A percentile compares a stretch with the other conserved stretches of the same genome.
These are phyloP conservation scores for Trichophyton rubrum DNA, from an alignment of 2,329 filamentous ascomycete species.

Conservation along the genomic window DNA sequence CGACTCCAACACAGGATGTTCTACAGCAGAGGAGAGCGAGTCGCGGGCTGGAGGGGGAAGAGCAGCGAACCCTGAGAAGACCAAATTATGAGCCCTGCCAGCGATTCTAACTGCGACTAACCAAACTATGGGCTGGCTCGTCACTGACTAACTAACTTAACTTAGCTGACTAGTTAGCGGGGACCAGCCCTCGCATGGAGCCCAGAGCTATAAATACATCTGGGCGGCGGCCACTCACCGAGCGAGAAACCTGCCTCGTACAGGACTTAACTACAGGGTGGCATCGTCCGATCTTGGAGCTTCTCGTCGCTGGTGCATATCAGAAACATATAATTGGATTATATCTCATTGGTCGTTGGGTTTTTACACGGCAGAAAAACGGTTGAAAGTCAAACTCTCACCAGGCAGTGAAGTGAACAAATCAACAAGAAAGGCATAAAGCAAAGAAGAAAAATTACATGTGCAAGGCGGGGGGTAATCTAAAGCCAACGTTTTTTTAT, in stretches of 20 bases:
- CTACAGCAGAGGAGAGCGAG: neutral
- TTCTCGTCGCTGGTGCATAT: neutral
- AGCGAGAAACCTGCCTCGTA: neutral
- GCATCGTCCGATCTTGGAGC: neutral
- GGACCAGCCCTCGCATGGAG: neutral
- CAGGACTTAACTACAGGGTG: neutral
- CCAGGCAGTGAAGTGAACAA: neutral
- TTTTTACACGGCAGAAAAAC: neutral
- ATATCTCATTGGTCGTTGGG: neutral
- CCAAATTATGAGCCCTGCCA: neutral
- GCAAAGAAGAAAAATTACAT: neutral
- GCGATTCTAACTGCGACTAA: too few relatives aligned
- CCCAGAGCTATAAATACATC: neutral
- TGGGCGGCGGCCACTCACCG: neutral
- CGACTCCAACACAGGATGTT: neutral
- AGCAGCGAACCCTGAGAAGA: neutral
- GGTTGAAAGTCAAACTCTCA: neutral
- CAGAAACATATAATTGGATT: neutral
- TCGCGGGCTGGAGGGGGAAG: neutral
- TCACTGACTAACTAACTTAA: neutral
- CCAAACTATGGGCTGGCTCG: neutral
- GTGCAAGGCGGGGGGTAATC: neutral
- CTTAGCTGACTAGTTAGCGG: neutral
- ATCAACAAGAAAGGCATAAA: neutral
- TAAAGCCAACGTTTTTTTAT: neutral